Evolutionary conservation across 2,329 filamentous ascomycete species (phyloP).

Genomic region (Fonsecaea multimorphosa): DNA sequence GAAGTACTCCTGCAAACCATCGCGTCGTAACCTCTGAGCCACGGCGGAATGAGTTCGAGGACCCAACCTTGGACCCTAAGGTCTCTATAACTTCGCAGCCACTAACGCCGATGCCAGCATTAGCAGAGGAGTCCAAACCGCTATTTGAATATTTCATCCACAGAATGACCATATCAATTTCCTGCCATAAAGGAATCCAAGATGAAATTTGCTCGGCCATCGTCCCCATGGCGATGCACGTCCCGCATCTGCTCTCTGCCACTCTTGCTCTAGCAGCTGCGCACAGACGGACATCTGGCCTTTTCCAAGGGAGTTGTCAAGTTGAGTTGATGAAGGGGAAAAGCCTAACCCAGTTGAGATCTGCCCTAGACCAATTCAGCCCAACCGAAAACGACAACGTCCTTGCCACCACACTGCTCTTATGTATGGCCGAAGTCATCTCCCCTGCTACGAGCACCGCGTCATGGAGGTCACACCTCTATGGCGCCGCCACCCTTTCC

Average conservation of each 20-base stretch:
- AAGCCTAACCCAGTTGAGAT: constrained; percentile 19
- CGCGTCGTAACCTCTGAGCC: background rate
- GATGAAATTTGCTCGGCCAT: constrained; percentile 35
- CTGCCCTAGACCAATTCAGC: constrained; percentile 14
- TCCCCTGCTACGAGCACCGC: constrained; percentile 6
- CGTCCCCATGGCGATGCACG: constrained; percentile 38
- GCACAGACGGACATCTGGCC: constrained; percentile 40
- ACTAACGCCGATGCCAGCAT: background rate
- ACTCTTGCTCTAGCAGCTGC: constrained; percentile 37
- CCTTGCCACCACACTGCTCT: constrained; percentile 23
- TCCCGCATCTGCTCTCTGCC: constrained; percentile 35
- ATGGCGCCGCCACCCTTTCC: constrained; percentile 16
- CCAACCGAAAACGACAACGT: constrained; percentile 20
- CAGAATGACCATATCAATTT: constrained; percentile 45
- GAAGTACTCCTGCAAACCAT: background rate
- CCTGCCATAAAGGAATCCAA: constrained; percentile 38
- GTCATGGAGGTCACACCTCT: constrained; percentile 21
- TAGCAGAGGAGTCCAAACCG: constrained; percentile 10
- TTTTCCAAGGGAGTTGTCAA: constrained; percentile 48
- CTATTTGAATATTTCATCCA: constrained; percentile 45
- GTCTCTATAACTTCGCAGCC: background rate
- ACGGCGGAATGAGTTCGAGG: background rate
- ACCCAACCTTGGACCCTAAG: background rate
- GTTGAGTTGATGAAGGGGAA: constrained; percentile 19
- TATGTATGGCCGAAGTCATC: constrained; percentile 24